Conservation (phyloP, 495 filamentous ascomycete species). For the Jackrogersella multiformis region DNA sequence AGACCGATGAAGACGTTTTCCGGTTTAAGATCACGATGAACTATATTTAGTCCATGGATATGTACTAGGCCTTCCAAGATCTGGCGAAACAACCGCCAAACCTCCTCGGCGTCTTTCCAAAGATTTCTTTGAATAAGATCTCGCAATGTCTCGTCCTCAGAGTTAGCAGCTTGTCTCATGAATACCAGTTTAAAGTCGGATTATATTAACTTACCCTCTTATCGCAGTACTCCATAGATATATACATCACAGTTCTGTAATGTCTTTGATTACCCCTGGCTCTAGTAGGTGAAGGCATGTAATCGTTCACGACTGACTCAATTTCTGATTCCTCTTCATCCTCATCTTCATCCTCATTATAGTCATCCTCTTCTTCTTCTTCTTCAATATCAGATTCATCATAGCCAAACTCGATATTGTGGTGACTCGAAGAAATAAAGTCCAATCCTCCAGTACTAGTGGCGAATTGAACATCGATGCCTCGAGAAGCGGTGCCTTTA, state of each 20-base stretch:
- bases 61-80: conserved; percentile 90
- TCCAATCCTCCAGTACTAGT: conserved; percentile 85
- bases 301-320: conserved; percentile 33
- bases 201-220: conserved; percentile 69
- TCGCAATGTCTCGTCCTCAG: conserved; percentile 72
- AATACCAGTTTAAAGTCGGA: background rate
- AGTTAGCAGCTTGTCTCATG: conserved; percentile 3
- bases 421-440: conserved; percentile 89
- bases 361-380: conserved; percentile 51
- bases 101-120: conserved; percentile 73
- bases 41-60: conserved; percentile 90
- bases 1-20: conserved; percentile 91
- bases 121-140: conserved; percentile 86
- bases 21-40: conserved; percentile 96
- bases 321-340: conserved; percentile 49
- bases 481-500: conserved; percentile 47
- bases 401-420: conserved; percentile 79
- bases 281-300: conserved; percentile 44
- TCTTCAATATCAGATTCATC: conserved; percentile 70
- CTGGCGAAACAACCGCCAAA: conserved; percentile 91
- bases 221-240: conserved; percentile 95
- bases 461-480: conserved; percentile 65
- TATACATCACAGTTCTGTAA: conserved; percentile 58
- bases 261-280: conserved; percentile 46
- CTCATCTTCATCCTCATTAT: conserved; percentile 55